A percentile compares a stretch with the other conserved stretches of the same genome.
phyloP scores from a whole-genome alignment of 2,329 filamentous ascomycete species.

The Trichophyton verrucosum region DNA sequence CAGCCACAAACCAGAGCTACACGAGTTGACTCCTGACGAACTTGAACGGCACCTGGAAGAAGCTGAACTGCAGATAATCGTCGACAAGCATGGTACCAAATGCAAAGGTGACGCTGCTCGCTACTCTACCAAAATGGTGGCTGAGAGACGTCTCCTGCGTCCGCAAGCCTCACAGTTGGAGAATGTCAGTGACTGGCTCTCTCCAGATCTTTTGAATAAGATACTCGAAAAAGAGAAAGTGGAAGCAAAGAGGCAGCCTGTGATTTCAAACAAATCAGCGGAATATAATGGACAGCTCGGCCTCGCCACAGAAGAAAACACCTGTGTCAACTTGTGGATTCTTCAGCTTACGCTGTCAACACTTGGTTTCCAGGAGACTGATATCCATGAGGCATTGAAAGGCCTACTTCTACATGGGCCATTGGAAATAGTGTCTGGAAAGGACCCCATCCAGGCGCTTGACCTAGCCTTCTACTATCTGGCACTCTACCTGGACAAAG shows the following conservation, averaged over 20 bases:
- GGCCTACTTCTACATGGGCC: conserved; percentile 56
- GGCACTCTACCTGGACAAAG: conserved; percentile 57
- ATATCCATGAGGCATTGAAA: conserved; percentile 52
- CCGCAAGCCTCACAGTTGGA: conserved; percentile 58
- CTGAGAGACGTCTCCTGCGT: conserved; percentile 70
- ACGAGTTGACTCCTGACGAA: conserved; percentile 60
- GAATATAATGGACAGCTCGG: conserved; percentile 24
- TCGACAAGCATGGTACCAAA: conserved; percentile 73
- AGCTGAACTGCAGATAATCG: conserved; percentile 73
- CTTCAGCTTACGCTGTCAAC: conserved; percentile 59
- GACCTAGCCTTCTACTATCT: conserved; percentile 86
- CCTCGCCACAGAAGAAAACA: conserved; percentile 57
- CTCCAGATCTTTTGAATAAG: conserved; percentile 63
- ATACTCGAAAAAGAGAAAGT: conserved; percentile 52
- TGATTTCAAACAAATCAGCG: neutral
- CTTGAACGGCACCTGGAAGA: conserved; percentile 81
- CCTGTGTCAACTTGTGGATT: conserved; percentile 71
- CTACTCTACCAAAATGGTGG: conserved; percentile 66
- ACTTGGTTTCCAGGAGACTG: conserved; percentile 54
- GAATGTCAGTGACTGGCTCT: conserved; percentile 66
- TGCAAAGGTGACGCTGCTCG: conserved; percentile 66
- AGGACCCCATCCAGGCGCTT: conserved; percentile 68
- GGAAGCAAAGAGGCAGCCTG: conserved; percentile 26
- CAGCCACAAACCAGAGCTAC: conserved; percentile 6
- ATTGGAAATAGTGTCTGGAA: conserved; percentile 43